Percentiles rank a stretch among this genome's conserved stretches.
phyloP scores from a whole-genome alignment of 306 rosid species.

The Inga oerstediana region DNA sequence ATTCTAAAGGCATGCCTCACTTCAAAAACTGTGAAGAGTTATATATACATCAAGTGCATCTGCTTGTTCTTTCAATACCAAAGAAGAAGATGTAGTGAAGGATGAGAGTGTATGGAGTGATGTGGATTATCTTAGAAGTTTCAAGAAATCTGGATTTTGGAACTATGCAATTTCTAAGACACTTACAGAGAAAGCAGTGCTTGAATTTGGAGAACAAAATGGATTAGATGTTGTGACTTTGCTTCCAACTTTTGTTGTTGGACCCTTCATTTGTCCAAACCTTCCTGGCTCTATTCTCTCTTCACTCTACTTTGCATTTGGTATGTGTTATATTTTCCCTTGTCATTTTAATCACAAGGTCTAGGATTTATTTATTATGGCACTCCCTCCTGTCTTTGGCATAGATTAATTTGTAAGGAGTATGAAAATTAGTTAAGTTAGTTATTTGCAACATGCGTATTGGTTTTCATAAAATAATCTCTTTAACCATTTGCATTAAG shows the following conservation, averaged over 20 bases:
- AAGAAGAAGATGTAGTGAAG: background rate
- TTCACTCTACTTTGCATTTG: background rate
- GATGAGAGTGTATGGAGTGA: slow-evolving; percentile 4
- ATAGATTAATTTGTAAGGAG: too few species aligned
- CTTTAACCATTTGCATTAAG: too few species aligned
- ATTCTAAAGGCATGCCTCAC: background rate
- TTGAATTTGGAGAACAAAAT: background rate
- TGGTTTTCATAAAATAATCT: too few species aligned
- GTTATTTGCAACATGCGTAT: too few species aligned
- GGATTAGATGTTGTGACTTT: background rate
- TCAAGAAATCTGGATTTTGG: background rate
- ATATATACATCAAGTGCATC: background rate
- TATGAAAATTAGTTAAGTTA: too few species aligned
- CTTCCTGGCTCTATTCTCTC: background rate
- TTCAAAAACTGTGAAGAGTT: background rate
- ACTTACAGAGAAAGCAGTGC: background rate
- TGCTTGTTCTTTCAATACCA: background rate
- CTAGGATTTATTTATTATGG: background rate
- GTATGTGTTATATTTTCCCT: background rate
- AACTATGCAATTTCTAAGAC: background rate
- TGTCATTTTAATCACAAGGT: background rate
- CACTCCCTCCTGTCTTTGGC: too few species aligned
- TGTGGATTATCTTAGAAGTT: background rate
- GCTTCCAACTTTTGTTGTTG: background rate
- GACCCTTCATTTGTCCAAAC: slow-evolving; percentile 1